Percentiles rank a stretch among this genome's conserved stretches.
phyloP scores from a whole-genome alignment of 169 alveolate genomes.

The Babesia bovis region DNA sequence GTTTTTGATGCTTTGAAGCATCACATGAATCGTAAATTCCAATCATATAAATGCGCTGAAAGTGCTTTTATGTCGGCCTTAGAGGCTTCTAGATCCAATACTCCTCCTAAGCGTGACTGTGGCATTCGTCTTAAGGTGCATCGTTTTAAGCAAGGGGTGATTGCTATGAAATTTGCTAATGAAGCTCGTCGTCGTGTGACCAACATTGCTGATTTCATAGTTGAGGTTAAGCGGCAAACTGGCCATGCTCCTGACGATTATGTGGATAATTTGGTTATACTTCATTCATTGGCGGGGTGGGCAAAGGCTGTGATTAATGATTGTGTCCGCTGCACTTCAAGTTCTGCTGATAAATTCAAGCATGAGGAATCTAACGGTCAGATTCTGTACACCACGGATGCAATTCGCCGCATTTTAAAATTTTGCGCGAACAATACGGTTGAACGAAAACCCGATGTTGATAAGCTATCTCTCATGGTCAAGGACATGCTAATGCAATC shows the following conservation, averaged over 20 bases:
- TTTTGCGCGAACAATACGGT: background rate
- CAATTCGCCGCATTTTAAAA: background rate
- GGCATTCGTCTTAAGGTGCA: constrained; percentile 7
- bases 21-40: constrained; percentile 15
- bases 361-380: constrained; percentile 28
- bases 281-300: constrained; percentile 23
- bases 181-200: constrained; percentile 25
- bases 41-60: background rate
- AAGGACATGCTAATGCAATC: background rate
- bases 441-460: background rate
- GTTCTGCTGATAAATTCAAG: constrained; percentile 1
- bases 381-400: constrained; percentile 14
- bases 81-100: background rate
- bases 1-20: background rate
- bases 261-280: constrained; percentile 25
- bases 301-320: constrained; percentile 32
- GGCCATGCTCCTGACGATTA: constrained; percentile 18
- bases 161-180: constrained; percentile 41
- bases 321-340: constrained; percentile 23
- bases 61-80: constrained; percentile 2
- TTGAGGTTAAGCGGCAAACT: background rate
- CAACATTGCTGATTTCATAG: constrained; percentile 37
- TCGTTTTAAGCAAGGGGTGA: constrained; percentile 44
- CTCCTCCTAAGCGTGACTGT: background rate
- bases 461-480: background rate